A percentile compares a stretch with the other conserved stretches of the same genome.
phyloP scores from a whole-genome alignment of 1,284 basidiomycete genomes.

The Chiua sp. region DNA sequence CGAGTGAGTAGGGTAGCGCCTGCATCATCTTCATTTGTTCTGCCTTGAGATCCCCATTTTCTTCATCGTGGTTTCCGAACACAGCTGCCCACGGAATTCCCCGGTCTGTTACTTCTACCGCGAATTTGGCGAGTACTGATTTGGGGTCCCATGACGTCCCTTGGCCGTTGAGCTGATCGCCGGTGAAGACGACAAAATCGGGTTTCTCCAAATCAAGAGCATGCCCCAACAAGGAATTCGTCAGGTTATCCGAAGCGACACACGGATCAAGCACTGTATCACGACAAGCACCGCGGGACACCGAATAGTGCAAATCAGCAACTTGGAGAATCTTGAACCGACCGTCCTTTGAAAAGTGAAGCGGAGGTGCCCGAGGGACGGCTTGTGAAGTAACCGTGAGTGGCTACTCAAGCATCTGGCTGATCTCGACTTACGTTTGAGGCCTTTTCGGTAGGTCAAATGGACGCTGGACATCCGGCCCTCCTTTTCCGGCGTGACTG shows the following conservation, averaged over 20 bases:
- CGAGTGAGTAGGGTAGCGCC: conserved; percentile 84
- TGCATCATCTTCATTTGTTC: conserved; percentile 77
- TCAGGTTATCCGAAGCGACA: conserved; percentile 73
- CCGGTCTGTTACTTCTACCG: conserved; percentile 74
- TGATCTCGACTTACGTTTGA: conserved; percentile 57
- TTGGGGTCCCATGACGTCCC: conserved; percentile 87
- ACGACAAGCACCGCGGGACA: conserved; percentile 71
- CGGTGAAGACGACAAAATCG: conserved; percentile 88
- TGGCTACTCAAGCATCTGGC: not conserved
- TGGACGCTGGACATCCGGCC: conserved; percentile 56
- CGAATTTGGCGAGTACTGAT: conserved; percentile 89
- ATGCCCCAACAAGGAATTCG: conserved; percentile 67
- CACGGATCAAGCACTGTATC: conserved; percentile 67
- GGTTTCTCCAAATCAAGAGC: conserved; percentile 87
- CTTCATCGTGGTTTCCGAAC: conserved; percentile 93
- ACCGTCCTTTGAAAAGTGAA: conserved; percentile 83
- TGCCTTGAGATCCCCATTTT: conserved; percentile 66
- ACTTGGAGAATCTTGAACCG: conserved; percentile 91
- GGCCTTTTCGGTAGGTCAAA: conserved; percentile 65
- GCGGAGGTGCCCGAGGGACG: conserved; percentile 71
- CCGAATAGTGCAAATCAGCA: conserved; percentile 90
- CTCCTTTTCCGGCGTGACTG: conserved; percentile 50
- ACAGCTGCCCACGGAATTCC: conserved; percentile 91
- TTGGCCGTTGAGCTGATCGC: conserved; percentile 90
- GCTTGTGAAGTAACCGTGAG: conserved; percentile 42